These are phyloP conservation scores for Scedosporium aurantiacum DNA, from an alignment of 2,329 filamentous ascomycete genomes.

Conservation along the genomic window DNA sequence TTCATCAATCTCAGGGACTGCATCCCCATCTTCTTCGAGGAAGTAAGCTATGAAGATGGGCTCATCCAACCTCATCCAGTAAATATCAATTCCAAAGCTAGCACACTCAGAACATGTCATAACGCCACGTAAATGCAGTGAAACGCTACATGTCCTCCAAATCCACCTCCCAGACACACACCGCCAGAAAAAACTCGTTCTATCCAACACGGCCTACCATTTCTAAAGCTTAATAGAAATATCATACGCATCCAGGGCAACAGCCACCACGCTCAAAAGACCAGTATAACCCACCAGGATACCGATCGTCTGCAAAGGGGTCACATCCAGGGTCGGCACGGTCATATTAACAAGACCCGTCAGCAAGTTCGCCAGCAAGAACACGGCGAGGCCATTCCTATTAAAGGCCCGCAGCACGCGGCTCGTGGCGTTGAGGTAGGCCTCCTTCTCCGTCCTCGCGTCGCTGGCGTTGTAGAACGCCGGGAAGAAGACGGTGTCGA, in stretches of 20 bases:
- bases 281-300: constrained; percentile 65
- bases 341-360: constrained; percentile 86
- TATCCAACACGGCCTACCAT: too few relatives aligned
- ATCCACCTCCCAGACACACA: too few relatives aligned
- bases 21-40: too few relatives aligned
- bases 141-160: too few relatives aligned
- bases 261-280: constrained; percentile 54
- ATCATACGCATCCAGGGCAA: constrained; percentile 52
- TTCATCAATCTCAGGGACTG: too few relatives aligned
- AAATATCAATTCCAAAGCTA: too few relatives aligned
- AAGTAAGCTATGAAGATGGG: too few relatives aligned
- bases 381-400: constrained; percentile 74
- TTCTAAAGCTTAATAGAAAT: constrained; percentile 58
- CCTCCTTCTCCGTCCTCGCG: constrained; percentile 47
- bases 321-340: constrained; percentile 67
- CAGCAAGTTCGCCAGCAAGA: constrained; percentile 77
- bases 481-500: constrained; percentile 73
- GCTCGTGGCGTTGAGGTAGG: constrained; percentile 62
- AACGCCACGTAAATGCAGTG: too few relatives aligned
- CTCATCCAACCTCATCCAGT: too few relatives aligned
- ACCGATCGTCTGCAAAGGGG: constrained; percentile 53
- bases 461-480: constrained; percentile 49
- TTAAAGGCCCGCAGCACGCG: constrained; percentile 76
- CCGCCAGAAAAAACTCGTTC: too few relatives aligned
- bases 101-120: too few relatives aligned